Conservation (phyloP, 164 flowering plant genomes). For the Vitis riparia region DNA sequence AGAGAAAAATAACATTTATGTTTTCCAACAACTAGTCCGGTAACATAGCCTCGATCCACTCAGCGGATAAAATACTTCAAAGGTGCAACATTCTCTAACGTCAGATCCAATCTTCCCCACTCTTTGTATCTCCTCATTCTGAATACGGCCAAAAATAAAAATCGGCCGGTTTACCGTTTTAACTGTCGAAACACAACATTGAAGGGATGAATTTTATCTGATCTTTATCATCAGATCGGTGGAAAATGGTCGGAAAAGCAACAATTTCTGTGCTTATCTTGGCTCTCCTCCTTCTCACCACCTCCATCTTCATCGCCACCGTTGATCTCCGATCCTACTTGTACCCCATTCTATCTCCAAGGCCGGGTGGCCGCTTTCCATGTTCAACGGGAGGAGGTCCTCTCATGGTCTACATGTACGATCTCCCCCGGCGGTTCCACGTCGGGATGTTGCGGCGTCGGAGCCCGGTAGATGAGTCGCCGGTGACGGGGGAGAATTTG, state of each 20-base stretch:
- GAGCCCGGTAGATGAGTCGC: conserved; percentile 18
- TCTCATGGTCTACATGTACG: conserved; percentile 85
- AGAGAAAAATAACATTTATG: too few relatives aligned
- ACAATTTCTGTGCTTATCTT: conserved; percentile 17
- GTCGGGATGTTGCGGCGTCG: conserved; percentile 59
- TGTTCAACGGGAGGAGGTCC: conserved; percentile 39
- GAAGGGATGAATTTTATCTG: too few relatives aligned
- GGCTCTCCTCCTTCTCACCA: conserved; percentile 32
- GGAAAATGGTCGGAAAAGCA: conserved; percentile 31
- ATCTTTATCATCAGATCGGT: too few relatives aligned
- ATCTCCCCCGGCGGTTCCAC: conserved; percentile 73
- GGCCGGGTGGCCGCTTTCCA: conserved; percentile 1
- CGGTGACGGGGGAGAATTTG: conserved; percentile 37
- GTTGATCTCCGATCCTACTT: conserved; percentile 53
- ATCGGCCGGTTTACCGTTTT: too few relatives aligned
- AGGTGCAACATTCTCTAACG: too few relatives aligned
- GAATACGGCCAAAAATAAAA: too few relatives aligned
- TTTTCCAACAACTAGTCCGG: too few relatives aligned
- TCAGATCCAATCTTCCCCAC: too few relatives aligned
- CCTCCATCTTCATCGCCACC: conserved; percentile 41
- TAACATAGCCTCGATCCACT: too few relatives aligned
- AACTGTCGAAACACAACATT: too few relatives aligned
- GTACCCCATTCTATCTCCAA: conserved; percentile 30
- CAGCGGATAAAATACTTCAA: too few relatives aligned
- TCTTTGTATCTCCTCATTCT: too few relatives aligned